Evolutionary conservation across 208 protist species (phyloP).

Genomic region (Trypanosoma lewisi): DNA sequence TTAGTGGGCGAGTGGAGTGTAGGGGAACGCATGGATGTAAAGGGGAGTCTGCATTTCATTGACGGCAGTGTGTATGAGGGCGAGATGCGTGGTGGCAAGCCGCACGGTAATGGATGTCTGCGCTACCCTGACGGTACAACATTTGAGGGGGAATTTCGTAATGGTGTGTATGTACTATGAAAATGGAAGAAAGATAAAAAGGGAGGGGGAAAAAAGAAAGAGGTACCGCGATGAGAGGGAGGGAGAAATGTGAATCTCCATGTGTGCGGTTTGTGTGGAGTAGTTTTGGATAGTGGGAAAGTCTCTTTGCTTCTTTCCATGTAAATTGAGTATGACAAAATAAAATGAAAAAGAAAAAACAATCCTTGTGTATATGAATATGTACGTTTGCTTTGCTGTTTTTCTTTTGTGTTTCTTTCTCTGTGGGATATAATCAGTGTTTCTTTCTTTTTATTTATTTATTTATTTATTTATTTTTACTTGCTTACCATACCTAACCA

Average conservation of each 20-base stretch:
- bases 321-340: not conserved
- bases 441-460: constrained; percentile 9
- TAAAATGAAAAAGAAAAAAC: not conserved
- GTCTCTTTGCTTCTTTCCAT: too few species aligned
- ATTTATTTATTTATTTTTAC: too few species aligned
- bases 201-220: not conserved
- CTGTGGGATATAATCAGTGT: not conserved
- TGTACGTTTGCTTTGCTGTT: too few species aligned
- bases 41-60: constrained; percentile 42
- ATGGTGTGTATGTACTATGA: constrained; percentile 75
- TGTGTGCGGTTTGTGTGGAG: too few species aligned
- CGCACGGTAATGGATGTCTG: constrained; percentile 70
- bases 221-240: not conserved
- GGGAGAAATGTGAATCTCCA: not conserved
- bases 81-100: constrained; percentile 43
- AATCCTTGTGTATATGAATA: too few species aligned
- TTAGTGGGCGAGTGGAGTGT: constrained; percentile 67
- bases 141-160: constrained; percentile 69
- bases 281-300: too few species aligned
- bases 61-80: constrained; percentile 85
- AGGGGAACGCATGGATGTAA: constrained; percentile 52
- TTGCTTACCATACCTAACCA: too few species aligned
- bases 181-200: not conserved
- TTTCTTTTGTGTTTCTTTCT: too few species aligned
- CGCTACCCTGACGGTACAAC: constrained; percentile 80